Evolutionary conservation across 2,329 filamentous ascomycete species (phyloP), one percentile per base, ranked within the genome.

Genomic region (Tolypocladium tropicale): DNA sequence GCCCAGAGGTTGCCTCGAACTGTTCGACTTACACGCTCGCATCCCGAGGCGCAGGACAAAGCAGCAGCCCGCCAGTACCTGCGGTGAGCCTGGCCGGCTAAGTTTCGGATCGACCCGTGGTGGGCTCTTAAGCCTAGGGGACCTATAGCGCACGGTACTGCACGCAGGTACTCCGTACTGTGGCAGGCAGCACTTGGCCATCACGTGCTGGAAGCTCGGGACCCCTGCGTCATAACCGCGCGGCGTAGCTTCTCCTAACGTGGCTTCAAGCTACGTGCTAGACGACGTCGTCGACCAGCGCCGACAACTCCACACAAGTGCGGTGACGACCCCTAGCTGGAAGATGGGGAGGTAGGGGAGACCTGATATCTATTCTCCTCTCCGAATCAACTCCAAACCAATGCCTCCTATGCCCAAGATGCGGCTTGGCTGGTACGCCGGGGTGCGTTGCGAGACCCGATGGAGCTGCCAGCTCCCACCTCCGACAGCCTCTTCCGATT

Each of bases 381-480:
- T 55, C 23, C 23, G 41, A n/a, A n/a, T n/a, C 34, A 49, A 23
- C 50, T 48, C 51, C 41, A 51, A 34, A 49, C 32, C n/a, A 52
- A 36, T 56, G 39, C 53, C 54, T 53, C 63, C 57, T 56, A 69
- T 71, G 68, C 63, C 68, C 67, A 79, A 71, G 65, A 83, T 83
- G 81, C 78, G 81, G 68, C 70, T 83, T 63, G 74, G 75, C 61
- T 82, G 79, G 79, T 84, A 83, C 67, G 78, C 80, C 66, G 79
- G 79, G 76, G 80, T 83, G 78, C 69, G 80, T 73, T 52, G 37
- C 53, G 21, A 46, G 21, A 49, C 52, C 25, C 25, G 14, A 30
- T 37, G 23, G 9, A 32, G 21, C 46, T 32, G 49, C 49, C 39
- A 54, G 39, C 56, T 56, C 39, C 28, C 37, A 12, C 9, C 12